phyloP scores from a whole-genome alignment of 495 filamentous ascomycete species.

The Penicillium herquei region DNA sequence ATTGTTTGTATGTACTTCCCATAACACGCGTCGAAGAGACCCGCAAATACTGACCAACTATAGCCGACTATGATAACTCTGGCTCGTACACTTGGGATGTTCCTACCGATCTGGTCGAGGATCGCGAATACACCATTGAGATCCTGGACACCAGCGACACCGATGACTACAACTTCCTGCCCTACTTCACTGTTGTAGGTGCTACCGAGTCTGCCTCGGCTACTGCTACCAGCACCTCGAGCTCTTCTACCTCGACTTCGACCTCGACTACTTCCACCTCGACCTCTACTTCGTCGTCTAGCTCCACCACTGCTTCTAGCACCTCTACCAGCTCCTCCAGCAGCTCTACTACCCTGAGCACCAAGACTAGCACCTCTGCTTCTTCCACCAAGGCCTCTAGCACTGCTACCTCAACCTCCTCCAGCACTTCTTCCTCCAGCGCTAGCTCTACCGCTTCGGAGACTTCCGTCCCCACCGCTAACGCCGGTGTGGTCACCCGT shows the following conservation, averaged over 20 bases:
- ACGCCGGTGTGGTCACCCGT: conserved; percentile 34
- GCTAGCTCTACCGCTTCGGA: conserved; percentile 12
- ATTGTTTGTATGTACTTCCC: conserved; percentile 52
- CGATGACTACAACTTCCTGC: conserved; percentile 55
- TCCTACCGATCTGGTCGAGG: conserved; percentile 37
- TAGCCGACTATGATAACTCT: conserved; percentile 54
- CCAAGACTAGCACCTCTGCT: neutral
- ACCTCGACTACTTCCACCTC: conserved; percentile 33
- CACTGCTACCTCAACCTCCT: conserved; percentile 27
- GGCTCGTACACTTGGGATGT: conserved; percentile 59
- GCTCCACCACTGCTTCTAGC: conserved; percentile 39
- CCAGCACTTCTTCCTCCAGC: conserved; percentile 21
- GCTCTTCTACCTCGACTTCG: conserved; percentile 20
- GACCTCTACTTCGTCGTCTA: conserved; percentile 59
- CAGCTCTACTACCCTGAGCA: conserved; percentile 13
- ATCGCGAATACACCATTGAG: conserved; percentile 57
- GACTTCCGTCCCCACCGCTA: conserved; percentile 20
- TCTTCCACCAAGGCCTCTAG: conserved; percentile 34
- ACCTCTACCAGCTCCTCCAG: conserved; percentile 23
- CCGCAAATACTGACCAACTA: conserved; percentile 12
- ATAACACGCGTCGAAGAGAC: too few species aligned
- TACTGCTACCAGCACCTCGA: conserved; percentile 8
- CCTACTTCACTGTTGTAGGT: conserved; percentile 55
- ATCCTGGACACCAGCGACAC: conserved; percentile 51
- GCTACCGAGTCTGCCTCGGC: conserved; percentile 35